These are phyloP conservation scores for Aureobasidium subglaciale DNA, from an alignment of 2,329 filamentous ascomycete genomes.

Conservation along the genomic window DNA sequence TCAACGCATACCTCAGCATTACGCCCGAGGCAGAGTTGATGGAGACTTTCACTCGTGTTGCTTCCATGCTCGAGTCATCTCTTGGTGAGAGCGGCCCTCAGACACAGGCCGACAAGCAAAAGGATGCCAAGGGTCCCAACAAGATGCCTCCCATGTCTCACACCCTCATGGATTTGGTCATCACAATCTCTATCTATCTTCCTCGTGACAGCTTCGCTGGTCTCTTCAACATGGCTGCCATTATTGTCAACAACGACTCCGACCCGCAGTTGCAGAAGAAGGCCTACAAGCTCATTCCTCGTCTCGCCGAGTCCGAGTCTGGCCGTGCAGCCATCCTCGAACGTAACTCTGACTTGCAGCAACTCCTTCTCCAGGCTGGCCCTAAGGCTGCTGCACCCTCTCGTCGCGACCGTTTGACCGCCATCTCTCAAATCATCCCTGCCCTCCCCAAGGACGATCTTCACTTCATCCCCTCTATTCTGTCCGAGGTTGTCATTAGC, in stretches of 20 bases:
- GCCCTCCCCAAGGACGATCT: conserved; percentile 70
- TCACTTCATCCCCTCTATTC: conserved; percentile 85
- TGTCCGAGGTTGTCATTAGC: conserved; percentile 91
- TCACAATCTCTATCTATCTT: conserved; percentile 90
- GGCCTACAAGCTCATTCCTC: conserved; percentile 94
- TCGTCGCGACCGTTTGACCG: conserved; percentile 75
- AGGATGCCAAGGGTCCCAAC: conserved; percentile 41
- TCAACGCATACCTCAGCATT: conserved; percentile 90
- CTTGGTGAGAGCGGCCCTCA: conserved; percentile 54
- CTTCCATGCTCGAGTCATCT: conserved; percentile 70
- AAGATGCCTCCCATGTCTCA: conserved; percentile 87
- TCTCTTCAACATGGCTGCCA: conserved; percentile 78
- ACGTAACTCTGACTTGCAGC: conserved; percentile 70
- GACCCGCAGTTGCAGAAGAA: conserved; percentile 98
- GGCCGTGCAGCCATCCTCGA: conserved; percentile 71
- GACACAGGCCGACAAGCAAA: conserved; percentile 54
- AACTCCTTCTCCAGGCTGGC: conserved; percentile 68
- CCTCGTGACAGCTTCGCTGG: conserved; percentile 76
- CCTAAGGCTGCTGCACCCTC: conserved; percentile 84
- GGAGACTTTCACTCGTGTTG: conserved; percentile 82
- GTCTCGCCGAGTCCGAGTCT: conserved; percentile 71
- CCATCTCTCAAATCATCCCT: conserved; percentile 72
- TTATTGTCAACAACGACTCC: conserved; percentile 71
- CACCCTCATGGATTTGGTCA: conserved; percentile 92
- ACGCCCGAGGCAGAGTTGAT: conserved; percentile 58